Conservation (phyloP, 352 stramenopile genomes). For the Vaucheria bursata region DNA sequence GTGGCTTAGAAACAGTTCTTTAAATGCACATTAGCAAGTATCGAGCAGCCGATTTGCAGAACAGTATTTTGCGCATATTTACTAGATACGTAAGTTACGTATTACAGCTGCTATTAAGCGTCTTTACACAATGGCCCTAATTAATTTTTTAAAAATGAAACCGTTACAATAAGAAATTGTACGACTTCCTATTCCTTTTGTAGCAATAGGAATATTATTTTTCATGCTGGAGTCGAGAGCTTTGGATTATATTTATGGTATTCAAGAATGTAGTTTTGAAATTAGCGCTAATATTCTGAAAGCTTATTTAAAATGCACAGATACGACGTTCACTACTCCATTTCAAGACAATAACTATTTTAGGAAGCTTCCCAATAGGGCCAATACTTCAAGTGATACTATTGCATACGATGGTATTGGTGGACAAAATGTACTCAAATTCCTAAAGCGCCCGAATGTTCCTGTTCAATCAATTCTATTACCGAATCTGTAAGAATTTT, state of each 20-base stretch:
- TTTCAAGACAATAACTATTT: slow-evolving; percentile 35
- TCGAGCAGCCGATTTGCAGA: too few relatives aligned
- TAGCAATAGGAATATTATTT: too few relatives aligned
- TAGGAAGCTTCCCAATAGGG: too few relatives aligned
- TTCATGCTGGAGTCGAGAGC: slow-evolving; percentile 42
- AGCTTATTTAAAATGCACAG: slow-evolving; percentile 16
- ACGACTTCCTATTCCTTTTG: too few relatives aligned
- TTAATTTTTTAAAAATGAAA: too few relatives aligned
- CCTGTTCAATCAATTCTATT: slow-evolving; percentile 70
- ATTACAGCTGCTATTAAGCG: too few relatives aligned
- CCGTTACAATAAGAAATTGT: too few relatives aligned
- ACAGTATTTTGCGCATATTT: too few relatives aligned
- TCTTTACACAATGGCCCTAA: too few relatives aligned
- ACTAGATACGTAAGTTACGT: too few relatives aligned
- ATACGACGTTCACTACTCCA: slow-evolving; percentile 36
- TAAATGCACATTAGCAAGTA: too few relatives aligned
- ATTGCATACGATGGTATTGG: slow-evolving; percentile 50
- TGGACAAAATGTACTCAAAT: slow-evolving; percentile 70
- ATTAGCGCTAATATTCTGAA: background rate
- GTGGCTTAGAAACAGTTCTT: too few relatives aligned
- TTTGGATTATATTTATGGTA: slow-evolving; percentile 41
- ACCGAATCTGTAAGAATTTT: slow-evolving; percentile 61
- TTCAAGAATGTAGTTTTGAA: slow-evolving; percentile 13
- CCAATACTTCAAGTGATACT: slow-evolving; percentile 12
- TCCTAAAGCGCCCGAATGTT: slow-evolving; percentile 73